A percentile compares a stretch with the other conserved stretches of the same genome.
Conservation (phyloP, 768 basidiomycete species). For the Cystoderma amianthinum region DNA sequence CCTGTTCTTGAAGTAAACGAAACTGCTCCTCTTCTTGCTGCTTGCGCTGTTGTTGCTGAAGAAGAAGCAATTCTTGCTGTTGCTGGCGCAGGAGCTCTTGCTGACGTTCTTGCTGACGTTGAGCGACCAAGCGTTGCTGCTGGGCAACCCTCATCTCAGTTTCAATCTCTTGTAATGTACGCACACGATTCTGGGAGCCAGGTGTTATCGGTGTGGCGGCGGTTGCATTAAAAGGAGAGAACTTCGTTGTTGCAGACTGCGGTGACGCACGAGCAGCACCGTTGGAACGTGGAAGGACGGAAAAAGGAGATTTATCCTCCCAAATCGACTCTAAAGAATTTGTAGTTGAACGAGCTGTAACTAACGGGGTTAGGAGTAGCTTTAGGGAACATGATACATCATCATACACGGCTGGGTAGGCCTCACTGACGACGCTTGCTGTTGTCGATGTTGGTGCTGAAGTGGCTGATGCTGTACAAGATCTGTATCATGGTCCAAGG, state of each 20-base stretch:
- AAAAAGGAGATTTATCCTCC: conserved; percentile 77
- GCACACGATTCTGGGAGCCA: conserved; percentile 24
- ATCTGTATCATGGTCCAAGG: conserved; percentile 23
- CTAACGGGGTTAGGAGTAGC: not conserved
- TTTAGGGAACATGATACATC: not conserved
- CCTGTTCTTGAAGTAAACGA: conserved; percentile 24
- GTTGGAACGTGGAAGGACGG: conserved; percentile 51
- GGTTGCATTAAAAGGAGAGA: conserved; percentile 28
- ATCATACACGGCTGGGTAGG: conserved; percentile 19
- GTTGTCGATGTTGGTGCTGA: conserved; percentile 6
- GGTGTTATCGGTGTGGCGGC: conserved; percentile 19
- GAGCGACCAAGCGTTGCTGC: conserved; percentile 20
- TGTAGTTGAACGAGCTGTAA: conserved; percentile 29
- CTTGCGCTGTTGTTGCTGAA: conserved; percentile 31
- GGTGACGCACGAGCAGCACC: conserved; percentile 35
- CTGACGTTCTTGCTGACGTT: conserved; percentile 15
- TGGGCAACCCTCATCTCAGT: conserved; percentile 72
- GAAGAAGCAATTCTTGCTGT: conserved; percentile 17
- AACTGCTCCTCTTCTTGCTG: conserved; percentile 20
- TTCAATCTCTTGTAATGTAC: conserved; percentile 78
- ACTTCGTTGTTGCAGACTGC: conserved; percentile 24
- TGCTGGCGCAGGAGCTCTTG: conserved; percentile 30
- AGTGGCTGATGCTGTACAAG: conserved; percentile 7
- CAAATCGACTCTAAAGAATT: conserved; percentile 69
- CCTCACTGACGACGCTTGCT: conserved; percentile 11